Conservation (phyloP, 805 yeast species). For the Teunomyces atbi region DNA sequence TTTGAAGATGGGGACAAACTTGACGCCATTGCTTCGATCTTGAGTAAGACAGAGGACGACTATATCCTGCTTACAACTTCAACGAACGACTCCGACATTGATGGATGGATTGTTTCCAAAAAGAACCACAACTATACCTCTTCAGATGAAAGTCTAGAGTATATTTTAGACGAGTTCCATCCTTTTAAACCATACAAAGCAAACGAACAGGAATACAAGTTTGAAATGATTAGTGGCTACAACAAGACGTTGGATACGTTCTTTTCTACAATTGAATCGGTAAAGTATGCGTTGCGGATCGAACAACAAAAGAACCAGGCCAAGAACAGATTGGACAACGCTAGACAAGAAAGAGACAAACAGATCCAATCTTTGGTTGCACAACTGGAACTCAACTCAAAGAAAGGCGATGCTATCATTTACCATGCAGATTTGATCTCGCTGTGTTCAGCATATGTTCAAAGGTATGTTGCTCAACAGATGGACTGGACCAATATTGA, state of each 20-base stretch:
- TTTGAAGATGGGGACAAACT: conserved; percentile 27
- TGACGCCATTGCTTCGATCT: conserved; percentile 32
- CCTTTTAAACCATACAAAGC: conserved; percentile 58
- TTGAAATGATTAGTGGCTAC: conserved; percentile 59
- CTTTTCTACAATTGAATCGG: conserved; percentile 81
- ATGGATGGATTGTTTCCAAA: conserved; percentile 66
- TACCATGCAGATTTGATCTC: conserved; percentile 69
- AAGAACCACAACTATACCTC: conserved; percentile 52
- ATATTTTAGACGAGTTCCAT: conserved; percentile 62
- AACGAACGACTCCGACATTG: conserved; percentile 28
- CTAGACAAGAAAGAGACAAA: conserved; percentile 66
- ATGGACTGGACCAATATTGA: conserved; percentile 95
- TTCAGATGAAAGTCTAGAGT: conserved; percentile 37
- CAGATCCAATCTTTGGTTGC: conserved; percentile 65
- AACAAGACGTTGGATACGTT: conserved; percentile 80
- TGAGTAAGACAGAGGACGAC: conserved; percentile 47
- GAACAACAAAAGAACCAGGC: conserved; percentile 80
- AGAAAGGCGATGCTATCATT: conserved; percentile 73
- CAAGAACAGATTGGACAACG: conserved; percentile 67
- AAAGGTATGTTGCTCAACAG: conserved; percentile 67
- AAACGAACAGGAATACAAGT: conserved; percentile 28
- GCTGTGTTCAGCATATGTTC: conserved; percentile 66
- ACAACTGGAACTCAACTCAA: conserved; percentile 61
- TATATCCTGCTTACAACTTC: conserved; percentile 36
- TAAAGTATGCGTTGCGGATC: conserved; percentile 68